Evolutionary conservation across 352 stramenopile species (phyloP), one percentile per base, ranked within the genome.

Genomic region (Thalassiosira hispida): DNA sequence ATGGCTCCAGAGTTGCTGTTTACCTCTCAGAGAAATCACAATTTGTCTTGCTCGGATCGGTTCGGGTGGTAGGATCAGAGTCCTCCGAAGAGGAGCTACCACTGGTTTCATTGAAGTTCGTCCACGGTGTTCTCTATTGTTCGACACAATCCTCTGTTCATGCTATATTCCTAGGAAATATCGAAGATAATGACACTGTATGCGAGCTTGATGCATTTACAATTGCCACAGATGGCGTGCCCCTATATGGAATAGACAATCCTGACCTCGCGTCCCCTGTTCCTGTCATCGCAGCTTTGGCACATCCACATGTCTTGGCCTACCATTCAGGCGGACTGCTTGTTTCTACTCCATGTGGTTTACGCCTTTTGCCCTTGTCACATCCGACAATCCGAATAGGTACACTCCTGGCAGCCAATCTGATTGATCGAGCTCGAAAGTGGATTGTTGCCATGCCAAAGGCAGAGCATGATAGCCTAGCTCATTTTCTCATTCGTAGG

Each of bases 241-340:
- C 70, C 1, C 55, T 91, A 8, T 40, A 52, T 35, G 56, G 64
- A 18, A 65, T 42, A 27, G 64, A 84, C 22, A 64, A 64, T 22
- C 47, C 59, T 22, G 56, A 69, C 59, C 16, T 53, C 11, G 62
- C 56, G 18, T 67, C 60, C 27, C 79, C 84, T 38, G 23, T 64
- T 18, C 79, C 78, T 51, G 53, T 77, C 18, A 81, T 86, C 22
- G 73, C 89, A 70, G 75, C 84, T 25, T 68, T 93, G 11, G 73
- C 68, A 31, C 73, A 89, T 22, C 88, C 88, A 42, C 60, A 77
- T 11, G 66, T 93, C 29, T 62, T 93, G 22, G 77, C 84, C 29
- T 93, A 90, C 70, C 83, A 91, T 63, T 87, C 74, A 57, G 88
- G 88, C 33, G 83, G 82, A 64, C 73, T 93, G 0, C 57, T 93